These are phyloP conservation scores for Ustilago curta DNA, from an alignment of 1,284 basidiomycete species.

Conservation along the genomic window DNA sequence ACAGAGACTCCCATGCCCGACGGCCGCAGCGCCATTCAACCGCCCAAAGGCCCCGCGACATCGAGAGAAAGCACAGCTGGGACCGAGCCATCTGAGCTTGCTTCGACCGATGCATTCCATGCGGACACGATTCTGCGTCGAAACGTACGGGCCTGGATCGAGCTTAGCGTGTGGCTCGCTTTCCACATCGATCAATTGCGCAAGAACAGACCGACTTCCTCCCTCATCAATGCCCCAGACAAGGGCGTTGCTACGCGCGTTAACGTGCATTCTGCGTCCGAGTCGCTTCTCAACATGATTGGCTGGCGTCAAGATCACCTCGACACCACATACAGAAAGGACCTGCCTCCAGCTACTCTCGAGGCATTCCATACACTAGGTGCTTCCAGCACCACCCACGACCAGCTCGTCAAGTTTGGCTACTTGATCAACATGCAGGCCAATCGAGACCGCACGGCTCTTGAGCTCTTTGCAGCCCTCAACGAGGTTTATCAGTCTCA, in stretches of 20 bases:
- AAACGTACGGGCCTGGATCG: conserved; percentile 53
- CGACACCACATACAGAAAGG: conserved; percentile 17
- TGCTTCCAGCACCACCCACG: conserved; percentile 26
- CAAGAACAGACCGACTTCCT: conserved; percentile 18
- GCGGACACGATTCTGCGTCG: conserved; percentile 13
- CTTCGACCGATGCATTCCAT: background rate
- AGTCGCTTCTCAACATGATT: conserved; percentile 28
- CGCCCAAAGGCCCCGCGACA: background rate
- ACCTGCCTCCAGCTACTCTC: conserved; percentile 13
- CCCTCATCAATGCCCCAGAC: conserved; percentile 9
- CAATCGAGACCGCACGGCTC: conserved; percentile 4
- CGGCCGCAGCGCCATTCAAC: conserved; percentile 31
- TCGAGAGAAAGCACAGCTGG: background rate
- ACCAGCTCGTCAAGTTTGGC: conserved; percentile 51
- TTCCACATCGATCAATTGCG: conserved; percentile 28
- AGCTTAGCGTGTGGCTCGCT: conserved; percentile 42
- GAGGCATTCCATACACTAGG: conserved; percentile 37
- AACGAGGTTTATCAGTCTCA: conserved; percentile 33
- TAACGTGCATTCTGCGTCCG: conserved; percentile 11
- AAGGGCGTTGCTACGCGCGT: conserved; percentile 15
- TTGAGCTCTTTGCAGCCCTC: conserved; percentile 33
- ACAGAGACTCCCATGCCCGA: conserved; percentile 28
- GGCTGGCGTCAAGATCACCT: conserved; percentile 28
- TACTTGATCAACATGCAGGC: conserved; percentile 48
- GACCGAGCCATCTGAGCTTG: too few species aligned